These are phyloP conservation scores for Nemania abortiva DNA, from an alignment of 2,329 filamentous ascomycete species.

Conservation along the genomic window DNA sequence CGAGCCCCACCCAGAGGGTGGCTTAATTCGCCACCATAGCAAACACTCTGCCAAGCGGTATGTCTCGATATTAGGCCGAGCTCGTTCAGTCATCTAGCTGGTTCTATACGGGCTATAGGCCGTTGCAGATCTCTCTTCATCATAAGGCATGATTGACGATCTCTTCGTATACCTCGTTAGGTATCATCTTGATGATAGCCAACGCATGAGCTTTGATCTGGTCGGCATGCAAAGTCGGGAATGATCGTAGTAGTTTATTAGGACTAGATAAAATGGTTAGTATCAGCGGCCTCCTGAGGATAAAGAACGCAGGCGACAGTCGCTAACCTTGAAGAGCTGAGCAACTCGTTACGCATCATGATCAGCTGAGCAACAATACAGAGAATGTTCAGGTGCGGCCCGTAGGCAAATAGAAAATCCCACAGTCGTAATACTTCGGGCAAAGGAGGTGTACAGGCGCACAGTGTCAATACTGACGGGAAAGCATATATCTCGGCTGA, in stretches of 20 bases:
- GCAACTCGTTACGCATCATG: constrained; percentile 84
- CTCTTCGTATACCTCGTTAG: constrained; percentile 88
- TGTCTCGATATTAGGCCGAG: neutral
- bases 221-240: constrained; percentile 85
- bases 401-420: constrained; percentile 98
- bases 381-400: constrained; percentile 91
- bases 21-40: neutral
- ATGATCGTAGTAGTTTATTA: constrained; percentile 89
- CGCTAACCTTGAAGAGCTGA: constrained; percentile 83
- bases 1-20: neutral
- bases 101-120: constrained; percentile 3
- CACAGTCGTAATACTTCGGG: constrained; percentile 93
- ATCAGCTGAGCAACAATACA: constrained; percentile 97
- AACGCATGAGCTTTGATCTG: constrained; percentile 88
- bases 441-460: constrained; percentile 93
- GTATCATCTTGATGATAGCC: constrained; percentile 88
- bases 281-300: neutral
- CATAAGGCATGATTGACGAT: constrained; percentile 87
- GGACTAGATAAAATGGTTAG: constrained; percentile 69
- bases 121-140: neutral
- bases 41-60: neutral
- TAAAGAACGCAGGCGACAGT: constrained; percentile 19
- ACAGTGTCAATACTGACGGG: constrained; percentile 92
- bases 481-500: constrained; percentile 97
- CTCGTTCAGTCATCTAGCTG: neutral